Percentiles rank a stretch among this genome's conserved stretches.
Conservation (phyloP, 1,139 yeast genomes). For the Hyphopichia wangnamkhiaoensis region DNA sequence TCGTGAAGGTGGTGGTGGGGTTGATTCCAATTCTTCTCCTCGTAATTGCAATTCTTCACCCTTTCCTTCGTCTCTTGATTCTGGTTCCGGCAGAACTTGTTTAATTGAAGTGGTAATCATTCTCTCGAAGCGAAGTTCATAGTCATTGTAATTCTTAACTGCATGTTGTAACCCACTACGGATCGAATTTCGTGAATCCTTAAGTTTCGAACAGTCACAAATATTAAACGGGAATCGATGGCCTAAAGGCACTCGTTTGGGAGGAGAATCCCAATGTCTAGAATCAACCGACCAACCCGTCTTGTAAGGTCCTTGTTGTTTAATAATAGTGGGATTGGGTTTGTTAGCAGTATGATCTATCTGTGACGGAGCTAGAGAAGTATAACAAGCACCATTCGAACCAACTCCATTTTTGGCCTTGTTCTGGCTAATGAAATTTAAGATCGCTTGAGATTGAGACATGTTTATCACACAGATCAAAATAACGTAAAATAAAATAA, state of each 20-base stretch:
- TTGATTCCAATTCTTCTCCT: too few relatives aligned
- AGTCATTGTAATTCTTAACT: constrained; percentile 1
- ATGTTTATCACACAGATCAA: constrained; percentile 3
- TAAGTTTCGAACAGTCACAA: not conserved
- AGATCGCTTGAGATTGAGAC: constrained; percentile 1
- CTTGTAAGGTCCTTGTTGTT: too few relatives aligned
- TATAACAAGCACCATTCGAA: too few relatives aligned
- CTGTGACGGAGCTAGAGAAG: too few relatives aligned
- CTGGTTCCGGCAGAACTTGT: not conserved
- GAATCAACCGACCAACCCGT: not conserved
- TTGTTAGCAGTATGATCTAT: too few relatives aligned
- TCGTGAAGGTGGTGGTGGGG: not conserved
- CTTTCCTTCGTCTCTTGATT: not conserved
- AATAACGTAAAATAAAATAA: too few relatives aligned
- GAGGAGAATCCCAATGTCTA: not conserved
- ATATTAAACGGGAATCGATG: constrained; percentile 5
- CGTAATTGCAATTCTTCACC: too few relatives aligned
- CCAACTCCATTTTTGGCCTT: not conserved
- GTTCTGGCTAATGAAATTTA: constrained; percentile 3
- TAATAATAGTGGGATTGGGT: too few relatives aligned
- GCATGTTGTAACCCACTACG: constrained; percentile 1
- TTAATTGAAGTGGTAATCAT: not conserved
- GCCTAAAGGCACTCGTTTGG: not conserved
- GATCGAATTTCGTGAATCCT: constrained; percentile 1
- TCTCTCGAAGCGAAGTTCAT: not conserved